Conservation (phyloP, 306 rosid genomes). For the Vachellia collinsii region DNA sequence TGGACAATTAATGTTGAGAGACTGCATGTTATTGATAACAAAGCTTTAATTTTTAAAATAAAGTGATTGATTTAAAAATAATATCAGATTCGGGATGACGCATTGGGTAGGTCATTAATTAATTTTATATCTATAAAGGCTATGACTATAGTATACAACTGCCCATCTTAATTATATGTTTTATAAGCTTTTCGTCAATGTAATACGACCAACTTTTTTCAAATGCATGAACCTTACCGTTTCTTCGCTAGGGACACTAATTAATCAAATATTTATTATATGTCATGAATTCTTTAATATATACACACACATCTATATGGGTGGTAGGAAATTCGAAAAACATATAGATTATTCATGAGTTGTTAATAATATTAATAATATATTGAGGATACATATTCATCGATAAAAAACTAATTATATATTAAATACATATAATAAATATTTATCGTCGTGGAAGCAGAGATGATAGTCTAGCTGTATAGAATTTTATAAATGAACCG, state of each 20-base stretch:
- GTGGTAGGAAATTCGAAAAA: not conserved
- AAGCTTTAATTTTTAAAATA: not conserved
- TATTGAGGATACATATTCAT: not conserved
- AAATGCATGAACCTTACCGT: slow-evolving; percentile 1
- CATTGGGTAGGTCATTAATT: not conserved
- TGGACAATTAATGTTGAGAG: not conserved
- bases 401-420: no score
- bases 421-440: not conserved
- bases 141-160: not conserved
- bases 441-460: not conserved
- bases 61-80: slow-evolving; percentile 10
- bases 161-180: not conserved
- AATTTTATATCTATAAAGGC: not conserved
- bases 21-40: not conserved
- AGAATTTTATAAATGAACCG: not conserved
- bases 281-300: no score
- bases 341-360: not conserved
- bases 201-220: not conserved
- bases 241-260: not conserved
- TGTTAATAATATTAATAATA: not conserved
- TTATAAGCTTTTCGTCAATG: not conserved
- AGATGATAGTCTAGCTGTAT: not conserved
- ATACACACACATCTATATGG: no score
- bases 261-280: not conserved
- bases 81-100: not conserved